A percentile compares a stretch with the other conserved stretches of the same genome.
phyloP scores from a whole-genome alignment of 495 filamentous ascomycete species.

The Aspergillus conjunctus region DNA sequence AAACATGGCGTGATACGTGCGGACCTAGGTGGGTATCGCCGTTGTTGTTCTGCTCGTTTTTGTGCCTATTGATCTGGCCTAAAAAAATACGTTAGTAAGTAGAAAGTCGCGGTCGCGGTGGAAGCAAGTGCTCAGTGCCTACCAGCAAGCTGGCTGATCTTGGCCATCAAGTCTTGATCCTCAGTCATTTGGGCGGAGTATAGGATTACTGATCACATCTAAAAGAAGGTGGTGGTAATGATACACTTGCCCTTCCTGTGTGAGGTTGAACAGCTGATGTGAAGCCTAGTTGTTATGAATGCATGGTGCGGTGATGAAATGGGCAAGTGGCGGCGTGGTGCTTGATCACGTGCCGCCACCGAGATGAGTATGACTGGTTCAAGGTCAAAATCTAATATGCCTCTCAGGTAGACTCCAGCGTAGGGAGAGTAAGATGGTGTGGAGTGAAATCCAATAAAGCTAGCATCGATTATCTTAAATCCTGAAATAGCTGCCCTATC shows the following conservation, averaged over 20 bases:
- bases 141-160: constrained; percentile 78
- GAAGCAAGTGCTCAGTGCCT: constrained; percentile 29
- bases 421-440: too few species aligned
- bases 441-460: not conserved
- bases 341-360: constrained; percentile 5
- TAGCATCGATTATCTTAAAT: constrained; percentile 9
- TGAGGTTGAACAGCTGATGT: not conserved
- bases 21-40: constrained; percentile 30
- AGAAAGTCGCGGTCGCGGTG: constrained; percentile 18
- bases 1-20: constrained; percentile 43
- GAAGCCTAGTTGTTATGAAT: not conserved
- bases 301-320: constrained; percentile 12
- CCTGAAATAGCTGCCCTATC: constrained; percentile 12
- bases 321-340: constrained; percentile 5
- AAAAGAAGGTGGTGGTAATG: constrained; percentile 6
- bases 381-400: too few species aligned
- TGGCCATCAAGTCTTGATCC: constrained; percentile 72
- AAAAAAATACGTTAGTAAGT: constrained; percentile 31
- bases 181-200: constrained; percentile 58
- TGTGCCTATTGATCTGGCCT: constrained; percentile 87
- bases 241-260: constrained; percentile 9
- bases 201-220: constrained; percentile 8
- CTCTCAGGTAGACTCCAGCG: too few species aligned
- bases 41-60: constrained; percentile 54
- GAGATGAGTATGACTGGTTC: not conserved